These are phyloP conservation scores for Lactarius vividus DNA, from an alignment of 768 basidiomycete species.

Conservation along the genomic window DNA sequence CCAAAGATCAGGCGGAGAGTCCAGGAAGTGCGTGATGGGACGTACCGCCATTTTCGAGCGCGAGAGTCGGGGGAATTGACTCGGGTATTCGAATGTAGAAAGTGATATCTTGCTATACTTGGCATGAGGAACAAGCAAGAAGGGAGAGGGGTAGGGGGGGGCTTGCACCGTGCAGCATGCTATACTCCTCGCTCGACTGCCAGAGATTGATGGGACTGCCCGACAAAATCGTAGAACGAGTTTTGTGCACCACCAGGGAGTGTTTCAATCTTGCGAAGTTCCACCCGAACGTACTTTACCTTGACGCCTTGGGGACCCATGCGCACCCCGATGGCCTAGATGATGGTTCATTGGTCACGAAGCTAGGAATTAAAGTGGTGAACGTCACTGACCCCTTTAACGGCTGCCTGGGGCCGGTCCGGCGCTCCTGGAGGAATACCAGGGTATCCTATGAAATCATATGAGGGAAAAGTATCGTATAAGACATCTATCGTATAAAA, in stretches of 20 bases:
- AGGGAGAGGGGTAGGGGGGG: constrained; percentile 10
- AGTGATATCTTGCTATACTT: constrained; percentile 73
- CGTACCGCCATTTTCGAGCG: constrained; percentile 72
- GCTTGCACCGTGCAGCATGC: constrained; percentile 61
- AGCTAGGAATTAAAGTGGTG: constrained; percentile 23
- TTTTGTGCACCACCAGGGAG: constrained; percentile 66
- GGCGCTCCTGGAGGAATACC: constrained; percentile 79
- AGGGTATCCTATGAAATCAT: constrained; percentile 61
- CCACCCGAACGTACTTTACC: constrained; percentile 89
- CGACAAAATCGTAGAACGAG: constrained; percentile 77
- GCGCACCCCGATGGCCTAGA: constrained; percentile 82
- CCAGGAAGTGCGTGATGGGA: neutral
- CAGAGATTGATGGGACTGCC: constrained; percentile 82
- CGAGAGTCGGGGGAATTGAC: constrained; percentile 82
- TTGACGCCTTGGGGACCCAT: constrained; percentile 72
- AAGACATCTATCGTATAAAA: neutral
- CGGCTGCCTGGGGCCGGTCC: constrained; percentile 78
- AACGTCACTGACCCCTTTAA: constrained; percentile 66
- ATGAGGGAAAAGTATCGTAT: constrained; percentile 1
- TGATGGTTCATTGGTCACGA: neutral
- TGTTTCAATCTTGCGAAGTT: constrained; percentile 87
- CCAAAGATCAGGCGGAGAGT: neutral
- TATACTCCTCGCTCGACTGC: constrained; percentile 76
- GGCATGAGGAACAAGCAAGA: constrained; percentile 1
- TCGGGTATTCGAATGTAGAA: constrained; percentile 93